phyloP scores from a whole-genome alignment of 768 basidiomycete species.

The Kondoa malvinella region DNA sequence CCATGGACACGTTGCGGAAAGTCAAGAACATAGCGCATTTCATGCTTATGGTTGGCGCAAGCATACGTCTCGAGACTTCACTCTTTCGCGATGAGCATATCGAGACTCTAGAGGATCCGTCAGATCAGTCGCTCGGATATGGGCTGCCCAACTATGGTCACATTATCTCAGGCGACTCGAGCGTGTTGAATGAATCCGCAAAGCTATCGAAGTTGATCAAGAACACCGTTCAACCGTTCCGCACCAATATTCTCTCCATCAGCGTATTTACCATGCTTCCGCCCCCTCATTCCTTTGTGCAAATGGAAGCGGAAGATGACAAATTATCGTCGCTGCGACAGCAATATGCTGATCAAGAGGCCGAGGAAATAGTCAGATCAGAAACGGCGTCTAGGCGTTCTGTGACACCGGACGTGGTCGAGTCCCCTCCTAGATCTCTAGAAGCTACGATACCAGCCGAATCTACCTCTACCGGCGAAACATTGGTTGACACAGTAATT shows the following conservation, averaged over 20 bases:
- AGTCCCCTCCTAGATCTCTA: too few relatives aligned
- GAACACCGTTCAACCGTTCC: slow-evolving; percentile 50
- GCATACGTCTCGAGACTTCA: slow-evolving; percentile 66
- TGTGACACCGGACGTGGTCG: too few relatives aligned
- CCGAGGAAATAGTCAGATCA: not conserved
- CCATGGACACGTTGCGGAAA: slow-evolving; percentile 58
- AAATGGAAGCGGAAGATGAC: slow-evolving; percentile 69
- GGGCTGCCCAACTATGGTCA: too few relatives aligned
- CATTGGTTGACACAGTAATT: not conserved
- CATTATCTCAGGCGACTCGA: slow-evolving; percentile 42
- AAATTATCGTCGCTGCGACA: not conserved
- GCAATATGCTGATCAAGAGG: not conserved
- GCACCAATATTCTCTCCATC: slow-evolving; percentile 73
- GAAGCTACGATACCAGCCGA: too few relatives aligned
- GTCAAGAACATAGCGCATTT: slow-evolving; percentile 88
- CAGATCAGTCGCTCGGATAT: not conserved
- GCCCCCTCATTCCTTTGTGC: slow-evolving; percentile 69
- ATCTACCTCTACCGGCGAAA: not conserved
- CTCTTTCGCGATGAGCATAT: slow-evolving; percentile 33
- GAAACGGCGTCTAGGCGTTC: not conserved
- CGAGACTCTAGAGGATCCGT: not conserved
- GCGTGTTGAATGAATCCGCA: not conserved
- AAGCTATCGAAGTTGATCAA: slow-evolving; percentile 8
- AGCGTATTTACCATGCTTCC: slow-evolving; percentile 82
- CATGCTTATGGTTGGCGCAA: slow-evolving; percentile 78